Evolutionary conservation across 805 yeast species (phyloP), one percentile per base, ranked within the genome.

Genomic region (Myxozyma mucilagina): DNA sequence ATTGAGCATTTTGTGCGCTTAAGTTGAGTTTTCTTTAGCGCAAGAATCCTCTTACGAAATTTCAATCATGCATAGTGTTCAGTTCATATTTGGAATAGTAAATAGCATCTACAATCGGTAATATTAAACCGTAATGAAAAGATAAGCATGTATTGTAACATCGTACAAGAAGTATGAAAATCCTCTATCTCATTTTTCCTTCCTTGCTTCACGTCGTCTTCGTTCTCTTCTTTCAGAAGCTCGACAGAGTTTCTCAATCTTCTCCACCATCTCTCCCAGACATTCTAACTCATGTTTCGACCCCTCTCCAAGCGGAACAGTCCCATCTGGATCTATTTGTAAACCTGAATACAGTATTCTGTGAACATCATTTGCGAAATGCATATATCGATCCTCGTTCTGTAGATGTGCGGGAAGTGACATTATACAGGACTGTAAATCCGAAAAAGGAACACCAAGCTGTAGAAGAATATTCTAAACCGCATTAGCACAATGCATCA

Each of bases 361-460:
- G 45, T 66, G 68, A 6, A 66, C 42, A 34, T 65, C 67, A 39
- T 59, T 65, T 11, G 68, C 68, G 42, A 66, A 65, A 35, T 65
- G 68, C 61, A 61, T 53, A 35, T 66, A 66, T 13, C 61, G 55
- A n/a, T 54, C 54, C 36, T 65, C 68, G 38, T 38, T 53, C 44
- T 41, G 48, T 2, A 61, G 34, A 16, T 56, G 67, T 14, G 39
- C 41, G 2, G 53, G 48, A n/a, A 66, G 36, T 6, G 60, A 36
- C 58, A 48, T 53, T 9, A 65, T 51, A 24, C 61, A 57, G 10
- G 44, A 32, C 32, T 64, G 69, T 6, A 63, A 59, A 64, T 56
- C 79, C 78, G 72, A 73, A 79, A 44, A 84, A 83, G 49, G 85
- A 82, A 59, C 82, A 76, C 62, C 80, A 60, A 68, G 83, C 81